A percentile compares a stretch with the other conserved stretches of the same genome.
These are phyloP conservation scores for Pouteria glomerata DNA, from an alignment of 148 eudicot genomes.

Conservation along the genomic window DNA sequence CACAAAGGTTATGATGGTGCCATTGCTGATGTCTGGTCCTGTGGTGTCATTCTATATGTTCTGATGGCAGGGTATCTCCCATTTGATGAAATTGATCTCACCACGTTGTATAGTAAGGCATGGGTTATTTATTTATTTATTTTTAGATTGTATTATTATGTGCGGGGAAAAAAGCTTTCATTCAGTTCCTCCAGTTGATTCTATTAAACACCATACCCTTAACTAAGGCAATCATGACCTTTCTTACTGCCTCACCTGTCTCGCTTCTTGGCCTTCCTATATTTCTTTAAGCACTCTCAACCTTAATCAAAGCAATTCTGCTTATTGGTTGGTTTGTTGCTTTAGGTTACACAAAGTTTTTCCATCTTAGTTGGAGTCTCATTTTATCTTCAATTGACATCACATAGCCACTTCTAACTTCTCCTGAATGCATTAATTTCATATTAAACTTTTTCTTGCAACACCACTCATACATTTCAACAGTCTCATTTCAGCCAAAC, in stretches of 20 bases:
- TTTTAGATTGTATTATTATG: neutral
- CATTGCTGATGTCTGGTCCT: conserved; percentile 94
- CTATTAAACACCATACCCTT: neutral
- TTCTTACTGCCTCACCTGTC: neutral
- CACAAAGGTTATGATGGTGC: conserved; percentile 99
- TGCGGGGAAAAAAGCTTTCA: neutral
- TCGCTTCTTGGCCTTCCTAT: neutral
- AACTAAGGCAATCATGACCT: neutral
- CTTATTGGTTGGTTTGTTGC: too few species aligned
- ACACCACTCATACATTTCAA: neutral
- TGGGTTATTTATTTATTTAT: conserved; percentile 20
- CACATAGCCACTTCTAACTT: neutral
- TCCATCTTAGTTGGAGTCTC: neutral
- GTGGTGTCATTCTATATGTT: conserved; percentile 94
- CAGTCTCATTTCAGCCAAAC: neutral
- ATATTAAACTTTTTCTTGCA: neutral
- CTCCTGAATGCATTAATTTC: neutral
- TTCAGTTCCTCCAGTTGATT: neutral
- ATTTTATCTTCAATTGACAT: neutral
- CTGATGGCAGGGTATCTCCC: conserved; percentile 95
- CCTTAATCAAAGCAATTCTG: too few species aligned
- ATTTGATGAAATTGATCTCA: conserved; percentile 94
- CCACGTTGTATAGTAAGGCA: conserved; percentile 90
- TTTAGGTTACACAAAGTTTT: neutral
- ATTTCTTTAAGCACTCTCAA: neutral